Evolutionary conservation across 352 stramenopile species (phyloP), one percentile per base, ranked within the genome.

Genomic region (Phytophthora lateralis): DNA sequence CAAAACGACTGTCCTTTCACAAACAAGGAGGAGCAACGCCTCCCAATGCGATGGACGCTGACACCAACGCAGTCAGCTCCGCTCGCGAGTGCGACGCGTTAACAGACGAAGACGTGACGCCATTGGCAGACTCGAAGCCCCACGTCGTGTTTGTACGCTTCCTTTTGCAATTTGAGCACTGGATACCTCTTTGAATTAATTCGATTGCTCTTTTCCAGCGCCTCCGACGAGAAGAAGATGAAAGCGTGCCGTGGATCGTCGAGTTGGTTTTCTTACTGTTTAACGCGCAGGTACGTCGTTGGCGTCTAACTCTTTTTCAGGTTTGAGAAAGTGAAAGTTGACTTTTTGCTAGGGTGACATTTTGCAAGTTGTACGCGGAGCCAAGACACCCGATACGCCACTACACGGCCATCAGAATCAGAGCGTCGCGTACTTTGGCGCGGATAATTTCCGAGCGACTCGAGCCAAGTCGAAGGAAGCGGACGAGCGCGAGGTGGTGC

Each of bases 181-280:
- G n/a, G n/a, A 15, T 26, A 32, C 27, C 27, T 18, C 12, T 20
- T 32, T 27, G 14, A 24, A 38, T 18, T 45, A 6, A 17, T 37
- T 20, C 46, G 3, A 27, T 35, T 44, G 8, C 10, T 46, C 27
- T 39, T 39, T 7, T 47, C 0, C 32, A 83, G 71, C 66, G 69
- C 57, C 60, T 83, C 32, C 65, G 69, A 45, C 65, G 70, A 51
- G 67, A 65, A 26, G 47, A 62, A 38, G 72, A 78, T 26, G 67
- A 73, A 4, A 44, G 47, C 24, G 60, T 59, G 26, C 57, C 60
- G 34, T 88, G 78, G 78, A 66, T 83, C 60, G 66, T 76, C 6
- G 78, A 88, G 61, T 43, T 83, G 21, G 71, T 73, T 4, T 78
- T 78, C 34, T 63, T 83, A 21, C 65, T 85, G 30, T 85, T 88